Conservation (phyloP, 2,329 filamentous ascomycete genomes). For the Torrubiella hemipterigena region DNA sequence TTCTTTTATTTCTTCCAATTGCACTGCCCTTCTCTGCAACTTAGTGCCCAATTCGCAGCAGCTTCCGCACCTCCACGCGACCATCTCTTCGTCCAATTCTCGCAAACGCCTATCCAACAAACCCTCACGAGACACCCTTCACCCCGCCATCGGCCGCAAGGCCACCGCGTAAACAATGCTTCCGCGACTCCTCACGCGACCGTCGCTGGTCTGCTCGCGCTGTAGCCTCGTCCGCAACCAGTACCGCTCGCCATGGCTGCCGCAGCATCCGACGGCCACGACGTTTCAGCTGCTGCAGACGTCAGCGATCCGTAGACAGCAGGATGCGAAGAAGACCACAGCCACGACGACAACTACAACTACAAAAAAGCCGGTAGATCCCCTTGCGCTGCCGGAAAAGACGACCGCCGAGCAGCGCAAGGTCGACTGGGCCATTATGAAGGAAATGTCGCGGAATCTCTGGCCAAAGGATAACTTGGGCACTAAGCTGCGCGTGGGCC, state of each 20-base stretch:
- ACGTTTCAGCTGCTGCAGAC: constrained; percentile 21
- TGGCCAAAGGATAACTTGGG: constrained; percentile 74
- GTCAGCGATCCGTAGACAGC: constrained; percentile 16
- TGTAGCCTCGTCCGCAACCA: constrained; percentile 14
- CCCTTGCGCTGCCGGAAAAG: constrained; percentile 22
- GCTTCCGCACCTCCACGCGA: too few species aligned
- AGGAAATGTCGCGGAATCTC: constrained; percentile 89
- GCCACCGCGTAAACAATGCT: too few species aligned
- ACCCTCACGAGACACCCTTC: too few species aligned
- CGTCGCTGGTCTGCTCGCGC: constrained; percentile 18
- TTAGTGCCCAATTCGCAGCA: too few species aligned
- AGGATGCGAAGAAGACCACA: constrained; percentile 9
- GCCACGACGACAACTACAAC: constrained; percentile 4
- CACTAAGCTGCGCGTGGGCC: constrained; percentile 72
- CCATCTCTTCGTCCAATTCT: too few species aligned
- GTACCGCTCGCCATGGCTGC: constrained; percentile 16
- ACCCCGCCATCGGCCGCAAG: too few species aligned
- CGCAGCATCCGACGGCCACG: constrained; percentile 13
- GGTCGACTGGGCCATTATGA: constrained; percentile 97
- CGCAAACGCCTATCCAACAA: too few species aligned
- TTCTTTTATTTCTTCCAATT: too few species aligned
- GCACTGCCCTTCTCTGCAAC: too few species aligned
- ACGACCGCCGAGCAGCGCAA: constrained; percentile 81
- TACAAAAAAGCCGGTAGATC: constrained; percentile 15
- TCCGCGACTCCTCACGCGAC: constrained; percentile 20